Evolutionary conservation across 192 early-diverging fungal genomes (phyloP).

Genomic region (Umbelopsis sp.): DNA sequence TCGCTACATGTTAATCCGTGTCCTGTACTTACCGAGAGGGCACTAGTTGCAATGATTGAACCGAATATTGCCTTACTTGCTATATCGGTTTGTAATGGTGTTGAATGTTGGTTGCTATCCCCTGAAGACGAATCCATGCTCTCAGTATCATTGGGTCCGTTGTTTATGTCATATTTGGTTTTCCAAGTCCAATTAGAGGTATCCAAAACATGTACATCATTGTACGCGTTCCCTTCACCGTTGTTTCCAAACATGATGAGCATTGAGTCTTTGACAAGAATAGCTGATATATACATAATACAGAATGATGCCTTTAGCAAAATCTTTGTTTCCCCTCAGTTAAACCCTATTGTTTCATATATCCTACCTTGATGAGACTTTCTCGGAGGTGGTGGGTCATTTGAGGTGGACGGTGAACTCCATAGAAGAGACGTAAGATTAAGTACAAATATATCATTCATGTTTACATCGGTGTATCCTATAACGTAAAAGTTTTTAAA

Average conservation of each 20-base stretch:
- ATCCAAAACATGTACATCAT: conserved; percentile 27
- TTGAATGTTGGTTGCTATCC: neutral
- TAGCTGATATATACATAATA: conserved; percentile 4
- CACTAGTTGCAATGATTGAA: neutral
- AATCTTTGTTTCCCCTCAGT: neutral
- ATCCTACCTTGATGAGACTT: conserved; percentile 35
- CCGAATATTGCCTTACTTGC: neutral
- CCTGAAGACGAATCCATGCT: conserved; percentile 13
- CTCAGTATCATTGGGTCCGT: conserved; percentile 11
- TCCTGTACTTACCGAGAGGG: neutral
- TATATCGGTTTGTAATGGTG: neutral
- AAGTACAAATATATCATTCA: conserved; percentile 34
- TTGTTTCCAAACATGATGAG: conserved; percentile 27
- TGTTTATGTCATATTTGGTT: conserved; percentile 16
- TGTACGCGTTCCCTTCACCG: conserved; percentile 1
- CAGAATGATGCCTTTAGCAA: neutral
- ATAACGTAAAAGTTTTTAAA: too few species aligned
- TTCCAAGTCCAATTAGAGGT: conserved; percentile 27
- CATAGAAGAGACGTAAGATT: conserved; percentile 23
- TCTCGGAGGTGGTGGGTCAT: conserved; percentile 28
- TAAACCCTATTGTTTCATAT: neutral
- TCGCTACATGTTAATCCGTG: too few species aligned
- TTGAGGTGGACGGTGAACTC: conserved; percentile 27
- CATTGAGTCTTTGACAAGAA: conserved; percentile 29
- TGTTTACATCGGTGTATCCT: conserved; percentile 11